phyloP scores from a whole-genome alignment of 352 stramenopile species.

The Phytophthora litchii region DNA sequence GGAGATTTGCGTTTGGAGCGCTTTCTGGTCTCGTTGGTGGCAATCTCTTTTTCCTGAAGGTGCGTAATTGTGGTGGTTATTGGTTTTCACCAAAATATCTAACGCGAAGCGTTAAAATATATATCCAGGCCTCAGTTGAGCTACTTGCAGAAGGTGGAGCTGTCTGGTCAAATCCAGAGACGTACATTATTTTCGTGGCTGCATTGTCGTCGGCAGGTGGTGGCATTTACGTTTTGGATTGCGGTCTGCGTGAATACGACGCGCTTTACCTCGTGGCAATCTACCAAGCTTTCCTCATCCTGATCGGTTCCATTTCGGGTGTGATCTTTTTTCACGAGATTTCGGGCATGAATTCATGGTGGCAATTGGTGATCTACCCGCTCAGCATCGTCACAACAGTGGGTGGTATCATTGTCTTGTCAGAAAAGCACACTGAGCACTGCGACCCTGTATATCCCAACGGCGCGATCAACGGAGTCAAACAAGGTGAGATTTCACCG shows the following conservation, averaged over 20 bases:
- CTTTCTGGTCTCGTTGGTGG: slow-evolving; percentile 82
- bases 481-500: slow-evolving; percentile 51
- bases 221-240: slow-evolving; percentile 83
- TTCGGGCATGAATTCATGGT: slow-evolving; percentile 81
- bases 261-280: slow-evolving; percentile 86
- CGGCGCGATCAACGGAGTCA: slow-evolving; percentile 37
- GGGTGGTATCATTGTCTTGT: slow-evolving; percentile 79
- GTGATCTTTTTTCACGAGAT: slow-evolving; percentile 91
- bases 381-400: slow-evolving; percentile 82
- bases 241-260: slow-evolving; percentile 84
- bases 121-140: slow-evolving; percentile 74
- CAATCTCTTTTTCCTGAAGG: slow-evolving; percentile 90
- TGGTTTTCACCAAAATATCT: not conserved
- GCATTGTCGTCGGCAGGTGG: slow-evolving; percentile 72
- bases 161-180: slow-evolving; percentile 70
- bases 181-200: slow-evolving; percentile 72
- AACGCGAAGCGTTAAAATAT: slow-evolving; percentile 1
- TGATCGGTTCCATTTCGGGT: slow-evolving; percentile 84
- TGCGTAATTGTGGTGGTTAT: slow-evolving; percentile 22
- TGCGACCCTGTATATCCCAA: slow-evolving; percentile 41
- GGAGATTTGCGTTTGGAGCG: slow-evolving; percentile 82
- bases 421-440: slow-evolving; percentile 76
- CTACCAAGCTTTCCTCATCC: slow-evolving; percentile 85
- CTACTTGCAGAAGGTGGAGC: slow-evolving; percentile 73
- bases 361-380: slow-evolving; percentile 78